phyloP scores from a whole-genome alignment of 768 basidiomycete genomes.

The Boletus sp. region DNA sequence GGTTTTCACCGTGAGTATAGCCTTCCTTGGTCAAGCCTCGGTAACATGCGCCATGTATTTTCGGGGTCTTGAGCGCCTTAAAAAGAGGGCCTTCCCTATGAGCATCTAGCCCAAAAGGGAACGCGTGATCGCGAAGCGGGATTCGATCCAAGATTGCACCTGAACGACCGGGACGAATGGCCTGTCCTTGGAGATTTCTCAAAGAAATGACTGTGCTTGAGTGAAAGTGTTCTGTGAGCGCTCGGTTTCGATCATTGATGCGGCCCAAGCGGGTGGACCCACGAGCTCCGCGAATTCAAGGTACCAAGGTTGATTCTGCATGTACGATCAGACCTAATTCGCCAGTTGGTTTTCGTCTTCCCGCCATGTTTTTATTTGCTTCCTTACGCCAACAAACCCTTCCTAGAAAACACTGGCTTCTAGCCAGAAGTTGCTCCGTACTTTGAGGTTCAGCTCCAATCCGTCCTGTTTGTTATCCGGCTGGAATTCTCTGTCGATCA shows the following conservation, averaged over 20 bases:
- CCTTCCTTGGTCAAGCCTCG: constrained; percentile 27
- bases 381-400: constrained; percentile 26
- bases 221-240: constrained; percentile 31
- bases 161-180: constrained; percentile 14
- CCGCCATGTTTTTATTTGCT: constrained; percentile 34
- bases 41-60: constrained; percentile 29
- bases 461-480: constrained; percentile 29
- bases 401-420: constrained; percentile 25
- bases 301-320: constrained; percentile 27
- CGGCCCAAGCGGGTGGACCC: constrained; percentile 26
- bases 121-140: constrained; percentile 43
- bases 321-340: constrained; percentile 35
- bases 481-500: constrained; percentile 29
- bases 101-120: constrained; percentile 48
- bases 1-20: constrained; percentile 29
- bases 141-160: constrained; percentile 34
- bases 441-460: constrained; percentile 18
- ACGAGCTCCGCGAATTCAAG: constrained; percentile 35
- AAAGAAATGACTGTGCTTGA: constrained; percentile 32
- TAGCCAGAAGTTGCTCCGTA: constrained; percentile 13
- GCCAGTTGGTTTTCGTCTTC: constrained; percentile 26
- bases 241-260: constrained; percentile 31
- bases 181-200: constrained; percentile 47
- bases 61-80: constrained; percentile 26
- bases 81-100: constrained; percentile 19